Base-by-base conservation (phyloP, 108 stramenopile species). In the Epithemia pelagica region DNA sequence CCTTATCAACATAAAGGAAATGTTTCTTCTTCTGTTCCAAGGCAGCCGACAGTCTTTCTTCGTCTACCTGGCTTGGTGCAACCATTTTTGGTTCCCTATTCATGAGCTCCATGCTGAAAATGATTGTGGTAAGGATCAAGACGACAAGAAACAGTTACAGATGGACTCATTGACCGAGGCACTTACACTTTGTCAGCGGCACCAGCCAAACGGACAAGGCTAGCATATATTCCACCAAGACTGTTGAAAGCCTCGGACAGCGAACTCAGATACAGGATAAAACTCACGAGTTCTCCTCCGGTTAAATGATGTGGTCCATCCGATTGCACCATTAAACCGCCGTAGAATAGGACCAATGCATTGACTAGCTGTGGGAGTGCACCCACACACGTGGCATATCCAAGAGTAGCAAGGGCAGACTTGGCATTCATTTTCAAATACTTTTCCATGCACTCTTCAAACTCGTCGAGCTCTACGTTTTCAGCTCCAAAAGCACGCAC, bases 401-500 rank as follows among this genome's bases (percentile, higher is more conserved):
- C 73, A 24, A 63, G 52, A 67, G 89, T 91, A 0, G 86, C 84
- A 10, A 75, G 32, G 5, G 85, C 85, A 30, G 62, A 67, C 62
- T 78, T 70, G 8, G 58, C 64, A 20, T 76, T 84, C 28, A 90
- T 61, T 8, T 23, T 53, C 8, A 88, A 70, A 70, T 84, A 94
- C 56, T 57, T 55, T 10, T 76, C 58, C 70, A 89, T 74, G 61
- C 30, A 64, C 19, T 57, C 61, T 22, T 67, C 66, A 76, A 89
- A 90, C 57, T 76, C 83, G 29, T 58, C 52, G 32, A 76, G 62
- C 74, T 90, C 88, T 15, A 62, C 67, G 10, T 70, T 57, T 52
- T 73, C 93, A 18, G 85, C 85, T 37, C 80, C 93, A 62, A 94
- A 89, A 5, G 84, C 81, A 31, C 85, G 74, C 15, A 94, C 89